Base-by-base conservation (phyloP, 2,329 filamentous ascomycete species). In the Fusarium caatingaense region DNA sequence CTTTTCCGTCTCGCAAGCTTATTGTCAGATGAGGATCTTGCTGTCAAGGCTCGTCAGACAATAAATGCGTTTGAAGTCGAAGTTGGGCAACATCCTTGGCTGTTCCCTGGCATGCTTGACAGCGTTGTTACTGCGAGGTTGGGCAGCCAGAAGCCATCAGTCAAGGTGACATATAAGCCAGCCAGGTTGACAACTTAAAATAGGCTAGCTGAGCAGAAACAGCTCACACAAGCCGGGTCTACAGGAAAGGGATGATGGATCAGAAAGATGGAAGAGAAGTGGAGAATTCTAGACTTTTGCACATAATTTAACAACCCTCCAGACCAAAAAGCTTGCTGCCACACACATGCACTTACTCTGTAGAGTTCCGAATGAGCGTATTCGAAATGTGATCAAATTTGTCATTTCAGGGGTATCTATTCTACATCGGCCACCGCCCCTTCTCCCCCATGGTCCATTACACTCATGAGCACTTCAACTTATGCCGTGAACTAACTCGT, bases 1-100 rank as follows among this genome's bases (percentile, higher is more conserved):
- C 83, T 98, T n/a, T 92, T 96, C 80, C 90, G 93, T 1, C 87
- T 98, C 6, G 89, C 89, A 15, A 86, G 86, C 8, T 78, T 97
- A 3, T 84, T 97, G 0, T 87, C 88, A 48, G 89, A 93, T 68
- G 82, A 88, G 3, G 79, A 80, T 5, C 94, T 93, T 75, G 85
- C 85, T 0, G 82, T 83, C 54, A 84, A 90, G 53, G 94, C 93
- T 0, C 86, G 87, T 53, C 87, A 92, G 71, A 96, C 93, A 1
- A 89, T 94, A 66, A 89, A 89, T 64, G 93, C 94, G 0, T 99
- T 99, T 72, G 93, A 97, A 72, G 91, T 92, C 0, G 96, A 99
- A 81, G 90, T 97, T 72, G 85, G 97, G 76, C 94, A 98, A 78
- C 94, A 98, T 74, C 94, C 96, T 0, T 97, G 96, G 85, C 85